phyloP scores from a whole-genome alignment of 345 rosid species.

The Populus ilicifolia region DNA sequence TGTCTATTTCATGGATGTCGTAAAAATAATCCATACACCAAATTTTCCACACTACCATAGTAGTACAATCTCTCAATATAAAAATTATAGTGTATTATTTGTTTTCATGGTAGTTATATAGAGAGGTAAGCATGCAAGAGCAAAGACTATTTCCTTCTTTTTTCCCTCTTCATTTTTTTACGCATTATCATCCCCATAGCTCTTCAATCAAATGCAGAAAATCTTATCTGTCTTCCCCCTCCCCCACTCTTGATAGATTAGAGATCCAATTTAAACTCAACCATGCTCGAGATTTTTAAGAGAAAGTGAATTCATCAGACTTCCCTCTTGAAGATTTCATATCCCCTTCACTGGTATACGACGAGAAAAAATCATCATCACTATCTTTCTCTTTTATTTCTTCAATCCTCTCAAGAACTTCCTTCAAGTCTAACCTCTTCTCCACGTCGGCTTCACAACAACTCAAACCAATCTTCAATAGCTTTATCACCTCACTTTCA shows the following conservation, averaged over 20 bases:
- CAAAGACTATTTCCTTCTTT: background rate
- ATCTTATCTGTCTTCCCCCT: background rate
- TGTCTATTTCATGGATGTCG: background rate
- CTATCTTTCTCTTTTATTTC: conserved; percentile 47
- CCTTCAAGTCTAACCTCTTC: conserved; percentile 70
- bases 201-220: background rate
- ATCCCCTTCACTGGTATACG: conserved; percentile 47
- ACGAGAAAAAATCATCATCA: conserved; percentile 58
- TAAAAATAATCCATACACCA: background rate
- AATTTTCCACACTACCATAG: too few species aligned
- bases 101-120: background rate
- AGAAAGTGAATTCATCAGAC: conserved; percentile 34
- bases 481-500: conserved; percentile 47
- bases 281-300: background rate
- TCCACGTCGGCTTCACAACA: conserved; percentile 71
- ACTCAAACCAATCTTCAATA: conserved; percentile 59
- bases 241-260: background rate
- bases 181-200: background rate
- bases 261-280: background rate
- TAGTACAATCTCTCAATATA: background rate
- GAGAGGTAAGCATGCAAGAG: background rate
- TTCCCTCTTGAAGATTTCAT: conserved; percentile 29
- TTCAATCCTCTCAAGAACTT: conserved; percentile 54
- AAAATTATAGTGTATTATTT: too few species aligned
- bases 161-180: background rate